These are phyloP conservation scores for Candida sp. DNA, from an alignment of 1,139 yeast genomes.

Conservation along the genomic window DNA sequence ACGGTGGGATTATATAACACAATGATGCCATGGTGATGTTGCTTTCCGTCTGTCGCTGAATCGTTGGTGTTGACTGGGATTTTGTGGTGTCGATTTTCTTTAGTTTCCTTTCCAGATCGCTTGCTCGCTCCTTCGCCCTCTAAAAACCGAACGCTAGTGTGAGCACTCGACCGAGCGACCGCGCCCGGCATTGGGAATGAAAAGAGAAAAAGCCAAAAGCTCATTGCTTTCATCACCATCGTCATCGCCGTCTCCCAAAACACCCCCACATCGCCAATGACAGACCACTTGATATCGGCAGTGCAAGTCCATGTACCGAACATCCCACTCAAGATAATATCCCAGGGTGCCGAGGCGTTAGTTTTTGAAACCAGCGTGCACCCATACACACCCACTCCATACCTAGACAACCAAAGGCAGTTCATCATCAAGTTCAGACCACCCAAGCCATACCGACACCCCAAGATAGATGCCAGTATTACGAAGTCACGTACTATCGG, in stretches of 20 bases:
- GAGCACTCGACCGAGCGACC: no score
- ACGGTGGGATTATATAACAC: conserved; percentile 48
- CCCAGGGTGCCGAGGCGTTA: conserved; percentile 97
- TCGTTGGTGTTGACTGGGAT: background rate
- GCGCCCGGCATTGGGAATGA: no score
- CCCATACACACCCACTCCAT: conserved; percentile 60
- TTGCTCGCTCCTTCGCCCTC: background rate
- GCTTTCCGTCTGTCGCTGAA: background rate
- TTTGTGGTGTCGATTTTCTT: no score
- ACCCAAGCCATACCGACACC: conserved; percentile 87
- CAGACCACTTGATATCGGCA: conserved; percentile 39
- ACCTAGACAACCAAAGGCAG: conserved; percentile 25
- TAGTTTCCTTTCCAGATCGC: no score
- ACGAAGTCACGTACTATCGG: conserved; percentile 84
- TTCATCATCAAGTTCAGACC: conserved; percentile 89
- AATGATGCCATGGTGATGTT: conserved; percentile 7
- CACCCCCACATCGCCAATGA: conserved; percentile 46
- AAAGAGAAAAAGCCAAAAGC: background rate
- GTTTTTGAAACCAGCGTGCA: conserved; percentile 69
- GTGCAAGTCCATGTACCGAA: conserved; percentile 50
- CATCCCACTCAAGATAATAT: conserved; percentile 57
- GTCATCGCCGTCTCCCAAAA: background rate
- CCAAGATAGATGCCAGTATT: conserved; percentile 73
- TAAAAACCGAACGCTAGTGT: background rate
- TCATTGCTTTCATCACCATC: background rate